A percentile compares a stretch with the other conserved stretches of the same genome.
Conservation (phyloP, 1,284 basidiomycete genomes). For the Meira miltonrushii region DNA sequence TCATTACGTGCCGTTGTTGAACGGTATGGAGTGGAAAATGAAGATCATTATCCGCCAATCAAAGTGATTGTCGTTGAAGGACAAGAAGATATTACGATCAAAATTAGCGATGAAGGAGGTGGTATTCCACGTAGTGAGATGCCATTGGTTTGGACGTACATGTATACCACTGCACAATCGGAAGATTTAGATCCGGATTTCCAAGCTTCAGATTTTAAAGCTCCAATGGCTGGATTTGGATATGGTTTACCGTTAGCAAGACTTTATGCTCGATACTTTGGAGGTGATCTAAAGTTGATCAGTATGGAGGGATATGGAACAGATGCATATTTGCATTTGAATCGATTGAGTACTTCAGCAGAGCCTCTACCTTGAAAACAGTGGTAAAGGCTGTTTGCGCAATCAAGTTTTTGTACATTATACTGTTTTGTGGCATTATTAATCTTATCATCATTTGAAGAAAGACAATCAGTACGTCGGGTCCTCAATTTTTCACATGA, state of each 20-base stretch:
- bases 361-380: not conserved
- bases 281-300: constrained; percentile 90
- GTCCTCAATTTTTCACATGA: no score
- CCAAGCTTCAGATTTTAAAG: constrained; percentile 87
- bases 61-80: constrained; percentile 89
- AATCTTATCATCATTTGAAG: no score
- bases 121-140: constrained; percentile 84
- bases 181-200: constrained; percentile 82
- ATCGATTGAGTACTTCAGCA: constrained; percentile 47
- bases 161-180: constrained; percentile 91
- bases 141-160: constrained; percentile 96
- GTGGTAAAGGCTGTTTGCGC: no score
- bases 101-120: constrained; percentile 92
- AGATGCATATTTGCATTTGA: constrained; percentile 77
- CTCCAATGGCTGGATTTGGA: constrained; percentile 86
- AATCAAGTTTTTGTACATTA: no score
- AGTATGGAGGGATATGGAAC: constrained; percentile 70
- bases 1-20: constrained; percentile 95
- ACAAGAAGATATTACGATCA: constrained; percentile 87
- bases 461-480: no score
- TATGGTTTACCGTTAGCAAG: constrained; percentile 87
- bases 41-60: constrained; percentile 81
- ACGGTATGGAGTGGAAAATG: constrained; percentile 75
- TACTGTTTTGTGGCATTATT: no score
- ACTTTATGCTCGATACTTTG: constrained; percentile 91